phyloP scores from a whole-genome alignment of 2,329 filamentous ascomycete genomes.

The Helicocarpus griseus region DNA sequence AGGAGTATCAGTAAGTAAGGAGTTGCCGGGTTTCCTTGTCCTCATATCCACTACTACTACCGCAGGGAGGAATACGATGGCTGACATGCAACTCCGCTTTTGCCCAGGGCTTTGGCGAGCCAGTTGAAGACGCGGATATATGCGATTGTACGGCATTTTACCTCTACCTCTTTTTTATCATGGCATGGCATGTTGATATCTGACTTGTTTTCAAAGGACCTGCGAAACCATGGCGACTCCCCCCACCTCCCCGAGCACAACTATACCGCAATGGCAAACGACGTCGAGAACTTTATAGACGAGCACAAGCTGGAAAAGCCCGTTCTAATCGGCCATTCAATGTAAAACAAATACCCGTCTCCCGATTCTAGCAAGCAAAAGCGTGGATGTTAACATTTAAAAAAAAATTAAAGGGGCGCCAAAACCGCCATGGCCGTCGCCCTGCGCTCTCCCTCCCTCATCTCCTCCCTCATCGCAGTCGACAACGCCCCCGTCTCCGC shows the following conservation, averaged over 20 bases:
- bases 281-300: constrained; percentile 67
- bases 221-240: constrained; percentile 85
- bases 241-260: constrained; percentile 64
- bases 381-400: neutral
- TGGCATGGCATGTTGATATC: neutral
- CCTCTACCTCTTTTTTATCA: constrained; percentile 8
- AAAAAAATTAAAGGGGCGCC: constrained; percentile 55
- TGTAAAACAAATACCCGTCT: constrained; percentile 43
- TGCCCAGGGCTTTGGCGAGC: constrained; percentile 58
- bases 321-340: constrained; percentile 79
- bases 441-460: constrained; percentile 53
- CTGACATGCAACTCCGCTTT: neutral
- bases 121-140: constrained; percentile 69
- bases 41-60: too few species aligned
- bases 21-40: neutral
- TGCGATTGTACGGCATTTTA: constrained; percentile 50
- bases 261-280: constrained; percentile 67
- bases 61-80: neutral
- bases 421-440: constrained; percentile 81
- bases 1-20: constrained; percentile 81
- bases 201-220: constrained; percentile 46
- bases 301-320: constrained; percentile 52
- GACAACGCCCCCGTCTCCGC: constrained; percentile 83
- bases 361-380: neutral
- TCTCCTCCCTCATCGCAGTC: constrained; percentile 63